Evolutionary conservation across 2,329 filamentous ascomycete species (phyloP).

Genomic region (Apiospora malaysiana): DNA sequence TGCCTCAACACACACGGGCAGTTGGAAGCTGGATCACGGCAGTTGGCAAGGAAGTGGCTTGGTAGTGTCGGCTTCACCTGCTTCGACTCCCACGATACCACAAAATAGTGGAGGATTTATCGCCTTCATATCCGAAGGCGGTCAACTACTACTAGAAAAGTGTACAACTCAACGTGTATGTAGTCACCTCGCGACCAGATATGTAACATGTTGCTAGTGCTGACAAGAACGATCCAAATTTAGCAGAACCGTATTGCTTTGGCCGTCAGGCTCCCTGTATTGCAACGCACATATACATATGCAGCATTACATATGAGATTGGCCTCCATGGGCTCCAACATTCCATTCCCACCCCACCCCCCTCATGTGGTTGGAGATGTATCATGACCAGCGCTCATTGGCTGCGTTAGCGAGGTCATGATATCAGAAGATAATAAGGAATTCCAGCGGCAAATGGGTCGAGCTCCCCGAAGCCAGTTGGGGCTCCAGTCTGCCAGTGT

Average conservation of each 20-base stretch:
- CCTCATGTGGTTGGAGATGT: not conserved
- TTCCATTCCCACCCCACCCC: not conserved
- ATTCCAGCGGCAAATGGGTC: conserved; percentile 1
- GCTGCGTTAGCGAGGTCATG: not conserved
- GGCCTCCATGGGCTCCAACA: not conserved
- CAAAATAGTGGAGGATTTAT: not conserved
- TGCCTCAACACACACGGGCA: not conserved
- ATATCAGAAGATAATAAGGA: not conserved
- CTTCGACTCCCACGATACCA: not conserved
- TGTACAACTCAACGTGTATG: not conserved
- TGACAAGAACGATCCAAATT: conserved; percentile 5
- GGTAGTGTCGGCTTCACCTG: not conserved
- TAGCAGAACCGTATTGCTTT: conserved; percentile 8
- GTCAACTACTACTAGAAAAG: conserved; percentile 5
- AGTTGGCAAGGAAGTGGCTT: not conserved
- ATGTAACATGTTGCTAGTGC: not conserved
- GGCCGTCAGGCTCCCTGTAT: not conserved
- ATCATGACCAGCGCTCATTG: not conserved
- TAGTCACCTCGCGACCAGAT: not conserved
- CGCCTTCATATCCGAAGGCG: not conserved
- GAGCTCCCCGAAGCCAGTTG: not conserved
- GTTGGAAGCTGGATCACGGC: not conserved
- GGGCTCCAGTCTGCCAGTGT: not conserved
- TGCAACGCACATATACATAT: not conserved
- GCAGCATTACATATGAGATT: conserved; percentile 14